phyloP scores from a whole-genome alignment of 2,329 filamentous ascomycete genomes.

The Epicoccum sorghinum region DNA sequence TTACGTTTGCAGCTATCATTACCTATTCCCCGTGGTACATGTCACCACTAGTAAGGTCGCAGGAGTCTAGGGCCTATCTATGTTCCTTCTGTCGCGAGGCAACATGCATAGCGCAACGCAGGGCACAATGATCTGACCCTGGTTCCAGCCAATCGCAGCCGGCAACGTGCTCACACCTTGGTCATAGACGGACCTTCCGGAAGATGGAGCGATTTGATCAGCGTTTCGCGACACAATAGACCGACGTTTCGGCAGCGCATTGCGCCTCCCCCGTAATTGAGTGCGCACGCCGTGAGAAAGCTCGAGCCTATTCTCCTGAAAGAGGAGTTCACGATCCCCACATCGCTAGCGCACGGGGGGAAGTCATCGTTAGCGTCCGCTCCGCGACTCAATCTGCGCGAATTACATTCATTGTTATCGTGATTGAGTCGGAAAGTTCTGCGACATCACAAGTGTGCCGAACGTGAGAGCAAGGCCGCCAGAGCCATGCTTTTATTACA shows the following conservation, averaged over 20 bases:
- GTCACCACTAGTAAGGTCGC: neutral
- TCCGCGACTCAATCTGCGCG: slow-evolving; percentile 19
- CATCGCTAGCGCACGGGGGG: slow-evolving; percentile 41
- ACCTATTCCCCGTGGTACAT: neutral
- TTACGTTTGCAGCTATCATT: neutral
- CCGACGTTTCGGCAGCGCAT: slow-evolving; percentile 32
- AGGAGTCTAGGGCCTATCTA: neutral
- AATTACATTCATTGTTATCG: slow-evolving; percentile 26
- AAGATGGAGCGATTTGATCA: slow-evolving; percentile 3
- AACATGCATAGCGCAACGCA: slow-evolving; percentile 6
- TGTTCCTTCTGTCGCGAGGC: slow-evolving; percentile 7
- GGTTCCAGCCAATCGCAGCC: slow-evolving; percentile 19
- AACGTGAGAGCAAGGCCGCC: neutral
- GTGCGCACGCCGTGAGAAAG: slow-evolving; percentile 19
- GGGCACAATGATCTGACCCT: slow-evolving; percentile 17
- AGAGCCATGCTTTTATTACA: neutral
- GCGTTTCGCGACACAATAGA: slow-evolving; percentile 11
- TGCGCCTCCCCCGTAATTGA: slow-evolving; percentile 32
- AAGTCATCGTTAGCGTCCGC: slow-evolving; percentile 31
- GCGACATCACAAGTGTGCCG: slow-evolving; percentile 12
- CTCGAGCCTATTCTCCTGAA: slow-evolving; percentile 15
- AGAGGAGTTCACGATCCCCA: slow-evolving; percentile 10
- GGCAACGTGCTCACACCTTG: slow-evolving; percentile 26
- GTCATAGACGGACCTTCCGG: neutral
- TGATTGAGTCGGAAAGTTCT: slow-evolving; percentile 10